These are phyloP conservation scores for Lycium barbarum DNA, from an alignment of 257 asterid genomes.

Conservation along the genomic window DNA sequence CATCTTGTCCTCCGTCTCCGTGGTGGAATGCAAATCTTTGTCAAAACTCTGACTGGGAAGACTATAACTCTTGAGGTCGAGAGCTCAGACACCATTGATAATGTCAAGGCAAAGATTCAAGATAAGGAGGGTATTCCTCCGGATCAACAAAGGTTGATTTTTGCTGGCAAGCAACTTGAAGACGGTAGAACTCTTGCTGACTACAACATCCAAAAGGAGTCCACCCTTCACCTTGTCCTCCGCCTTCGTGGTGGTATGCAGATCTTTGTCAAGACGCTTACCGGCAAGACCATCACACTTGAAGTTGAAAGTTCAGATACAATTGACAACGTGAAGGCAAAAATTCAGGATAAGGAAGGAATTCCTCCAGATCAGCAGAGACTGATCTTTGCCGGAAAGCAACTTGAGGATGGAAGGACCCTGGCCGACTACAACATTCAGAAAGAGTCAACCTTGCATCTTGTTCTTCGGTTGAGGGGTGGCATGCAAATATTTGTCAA, in stretches of 20 bases:
- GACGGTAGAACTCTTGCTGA: conserved; percentile 11
- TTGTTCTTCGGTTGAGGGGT: conserved; percentile 24
- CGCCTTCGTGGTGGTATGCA: conserved; percentile 28
- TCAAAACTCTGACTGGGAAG: conserved; percentile 15
- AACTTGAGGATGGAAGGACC: conserved; percentile 23
- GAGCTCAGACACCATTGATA: conserved; percentile 17
- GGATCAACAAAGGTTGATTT: conserved; percentile 17
- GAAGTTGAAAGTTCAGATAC: conserved; percentile 21
- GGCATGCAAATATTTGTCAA: conserved; percentile 24
- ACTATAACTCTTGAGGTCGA: conserved; percentile 17
- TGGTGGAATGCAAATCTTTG: conserved; percentile 19
- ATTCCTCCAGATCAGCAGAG: conserved; percentile 30
- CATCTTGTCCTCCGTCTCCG: conserved; percentile 20
- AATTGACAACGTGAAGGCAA: background rate
- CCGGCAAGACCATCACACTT: conserved; percentile 20
- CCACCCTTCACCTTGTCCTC: conserved; percentile 24
- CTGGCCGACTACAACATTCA: conserved; percentile 14
- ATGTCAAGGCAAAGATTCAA: conserved; percentile 8
- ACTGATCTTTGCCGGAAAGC: conserved; percentile 12
- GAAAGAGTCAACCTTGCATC: conserved; percentile 21
- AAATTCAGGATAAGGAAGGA: conserved; percentile 19
- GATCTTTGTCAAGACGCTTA: conserved; percentile 19
- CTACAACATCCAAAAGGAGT: conserved; percentile 6
- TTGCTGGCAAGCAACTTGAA: conserved; percentile 20
- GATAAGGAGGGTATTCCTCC: conserved; percentile 25